phyloP scores from a whole-genome alignment of 1,284 basidiomycete species.

The Heliocybe sulcata region DNA sequence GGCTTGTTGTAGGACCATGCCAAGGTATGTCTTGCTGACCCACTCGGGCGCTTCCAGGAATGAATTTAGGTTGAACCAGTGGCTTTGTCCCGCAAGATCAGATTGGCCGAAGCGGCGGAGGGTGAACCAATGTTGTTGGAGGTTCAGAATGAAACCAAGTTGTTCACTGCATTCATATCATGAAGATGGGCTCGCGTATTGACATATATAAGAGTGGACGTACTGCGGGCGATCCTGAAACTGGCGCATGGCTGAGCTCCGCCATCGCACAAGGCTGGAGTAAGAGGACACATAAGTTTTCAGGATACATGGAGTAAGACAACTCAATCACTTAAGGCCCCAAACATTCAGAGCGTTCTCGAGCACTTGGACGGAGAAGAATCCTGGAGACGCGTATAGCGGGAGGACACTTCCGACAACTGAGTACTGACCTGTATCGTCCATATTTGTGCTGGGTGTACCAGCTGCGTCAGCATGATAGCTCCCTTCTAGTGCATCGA shows the following conservation, averaged over 20 bases:
- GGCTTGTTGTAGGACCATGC: constrained; percentile 83
- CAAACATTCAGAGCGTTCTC: constrained; percentile 80
- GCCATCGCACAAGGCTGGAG: constrained; percentile 72
- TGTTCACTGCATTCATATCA: constrained; percentile 49
- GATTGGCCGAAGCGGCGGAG: constrained; percentile 74
- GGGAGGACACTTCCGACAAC: constrained; percentile 4
- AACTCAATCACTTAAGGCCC: constrained; percentile 57
- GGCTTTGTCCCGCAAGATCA: constrained; percentile 40
- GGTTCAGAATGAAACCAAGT: constrained; percentile 85
- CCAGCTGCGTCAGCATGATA: constrained; percentile 33
- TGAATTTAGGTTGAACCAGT: constrained; percentile 93
- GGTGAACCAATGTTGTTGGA: constrained; percentile 85
- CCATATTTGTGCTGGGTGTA: constrained; percentile 71
- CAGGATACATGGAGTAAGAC: neutral
- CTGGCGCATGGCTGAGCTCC: constrained; percentile 73
- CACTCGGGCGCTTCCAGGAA: constrained; percentile 68
- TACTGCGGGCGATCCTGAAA: constrained; percentile 79
- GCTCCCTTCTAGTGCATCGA: constrained; percentile 43
- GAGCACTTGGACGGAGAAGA: constrained; percentile 81
- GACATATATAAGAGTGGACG: constrained; percentile 17
- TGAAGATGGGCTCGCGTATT: neutral
- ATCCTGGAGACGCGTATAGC: constrained; percentile 40
- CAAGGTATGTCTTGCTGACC: constrained; percentile 79
- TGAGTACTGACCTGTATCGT: constrained; percentile 64
- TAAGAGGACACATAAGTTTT: constrained; percentile 2